These are phyloP conservation scores for Metschnikowia drakensbergensis DNA, from an alignment of 805 yeast species.

Conservation along the genomic window DNA sequence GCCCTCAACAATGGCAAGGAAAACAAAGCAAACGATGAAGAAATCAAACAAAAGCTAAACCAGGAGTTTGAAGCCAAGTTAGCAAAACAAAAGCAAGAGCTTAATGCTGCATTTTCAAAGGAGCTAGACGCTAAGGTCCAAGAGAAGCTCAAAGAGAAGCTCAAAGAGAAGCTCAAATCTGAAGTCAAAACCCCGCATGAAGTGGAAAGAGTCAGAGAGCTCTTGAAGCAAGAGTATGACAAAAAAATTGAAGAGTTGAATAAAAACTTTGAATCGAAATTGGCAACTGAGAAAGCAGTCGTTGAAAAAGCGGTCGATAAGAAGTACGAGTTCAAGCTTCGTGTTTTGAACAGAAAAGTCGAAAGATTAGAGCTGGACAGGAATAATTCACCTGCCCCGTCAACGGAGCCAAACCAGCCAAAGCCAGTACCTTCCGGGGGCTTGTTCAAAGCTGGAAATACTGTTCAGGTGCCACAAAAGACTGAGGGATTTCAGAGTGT, in stretches of 20 bases:
- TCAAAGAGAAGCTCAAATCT: slow-evolving; percentile 6
- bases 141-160: slow-evolving; percentile 20
- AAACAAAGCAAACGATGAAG: slow-evolving; percentile 4
- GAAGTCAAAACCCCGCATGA: neutral
- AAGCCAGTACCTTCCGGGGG: neutral
- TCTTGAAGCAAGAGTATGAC: slow-evolving; percentile 19
- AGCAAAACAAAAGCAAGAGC: slow-evolving; percentile 17
- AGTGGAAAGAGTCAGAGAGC: slow-evolving; percentile 10
- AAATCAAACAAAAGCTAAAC: slow-evolving; percentile 24
- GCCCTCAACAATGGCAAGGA: slow-evolving; percentile 6
- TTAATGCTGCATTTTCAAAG: slow-evolving; percentile 35
- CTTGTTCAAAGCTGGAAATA: neutral
- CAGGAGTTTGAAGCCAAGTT: slow-evolving; percentile 22
- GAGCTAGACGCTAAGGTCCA: slow-evolving; percentile 19
- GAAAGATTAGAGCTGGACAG: slow-evolving; percentile 40
- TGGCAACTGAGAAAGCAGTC: slow-evolving; percentile 29
- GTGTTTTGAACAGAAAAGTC: slow-evolving; percentile 51
- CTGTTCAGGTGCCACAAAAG: slow-evolving; percentile 2
- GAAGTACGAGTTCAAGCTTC: slow-evolving; percentile 56
- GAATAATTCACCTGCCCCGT: neutral
- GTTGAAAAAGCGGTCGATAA: slow-evolving; percentile 50
- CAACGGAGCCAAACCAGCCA: neutral
- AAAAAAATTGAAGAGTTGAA: slow-evolving; percentile 21
- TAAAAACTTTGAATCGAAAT: slow-evolving; percentile 18
- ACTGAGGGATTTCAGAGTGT: slow-evolving; percentile 2